phyloP scores from a whole-genome alignment of 2,329 filamentous ascomycete genomes.

The Plenodomus tracheiphilus region DNA sequence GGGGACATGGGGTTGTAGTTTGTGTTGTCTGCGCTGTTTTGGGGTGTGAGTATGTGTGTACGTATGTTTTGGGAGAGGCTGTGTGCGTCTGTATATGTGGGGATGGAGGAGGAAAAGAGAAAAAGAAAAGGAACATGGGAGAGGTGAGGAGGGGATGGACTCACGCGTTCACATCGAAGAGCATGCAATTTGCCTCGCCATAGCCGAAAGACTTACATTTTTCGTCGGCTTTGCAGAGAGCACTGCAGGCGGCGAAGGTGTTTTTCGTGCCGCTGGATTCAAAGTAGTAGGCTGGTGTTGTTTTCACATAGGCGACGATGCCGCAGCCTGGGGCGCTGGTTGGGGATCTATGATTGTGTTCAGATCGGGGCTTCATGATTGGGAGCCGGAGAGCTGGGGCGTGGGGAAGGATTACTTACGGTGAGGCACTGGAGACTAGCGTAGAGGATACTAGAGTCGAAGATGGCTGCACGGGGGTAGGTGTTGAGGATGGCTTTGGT shows the following conservation, averaged over 20 bases:
- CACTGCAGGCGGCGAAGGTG: constrained; percentile 32
- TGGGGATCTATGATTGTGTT: constrained; percentile 17
- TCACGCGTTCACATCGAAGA: constrained; percentile 38
- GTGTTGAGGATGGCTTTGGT: constrained; percentile 11
- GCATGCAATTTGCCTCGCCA: constrained; percentile 40
- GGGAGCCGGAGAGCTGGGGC: too few species aligned
- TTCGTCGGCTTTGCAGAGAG: constrained; percentile 36
- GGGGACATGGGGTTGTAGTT: constrained; percentile 40
- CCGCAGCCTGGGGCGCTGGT: constrained; percentile 26
- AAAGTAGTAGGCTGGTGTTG: constrained; percentile 37
- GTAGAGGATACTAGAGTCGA: constrained; percentile 16
- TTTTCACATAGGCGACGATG: constrained; percentile 37
- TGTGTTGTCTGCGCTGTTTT: constrained; percentile 30
- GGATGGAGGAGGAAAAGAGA: not conserved
- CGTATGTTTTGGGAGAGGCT: too few species aligned
- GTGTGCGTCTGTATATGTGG: too few species aligned
- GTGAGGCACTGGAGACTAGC: constrained; percentile 19
- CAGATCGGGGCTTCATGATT: too few species aligned
- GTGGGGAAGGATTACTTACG: too few species aligned
- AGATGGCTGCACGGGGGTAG: constrained; percentile 12
- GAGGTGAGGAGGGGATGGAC: too few species aligned
- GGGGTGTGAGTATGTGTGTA: not conserved
- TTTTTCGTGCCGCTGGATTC: constrained; percentile 40
- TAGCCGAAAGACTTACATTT: constrained; percentile 40
- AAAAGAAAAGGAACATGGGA: too few species aligned